Evolutionary conservation across 129 eudicot species (phyloP).

Genomic region (Mikania micrantha): DNA sequence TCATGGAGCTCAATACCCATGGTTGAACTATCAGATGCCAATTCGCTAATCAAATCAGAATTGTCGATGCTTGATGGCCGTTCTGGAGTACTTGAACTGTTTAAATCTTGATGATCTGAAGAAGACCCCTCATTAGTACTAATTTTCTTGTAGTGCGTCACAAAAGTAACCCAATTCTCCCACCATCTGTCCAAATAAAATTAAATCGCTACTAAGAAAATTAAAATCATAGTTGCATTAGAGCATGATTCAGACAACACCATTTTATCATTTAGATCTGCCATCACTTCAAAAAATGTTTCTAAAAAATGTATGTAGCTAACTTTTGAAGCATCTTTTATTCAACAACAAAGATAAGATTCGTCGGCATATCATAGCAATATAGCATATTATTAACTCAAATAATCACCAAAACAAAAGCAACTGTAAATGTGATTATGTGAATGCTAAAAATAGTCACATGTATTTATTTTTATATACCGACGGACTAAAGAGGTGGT

Average conservation of each 20-base stretch:
- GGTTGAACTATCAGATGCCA: slow-evolving; percentile 39
- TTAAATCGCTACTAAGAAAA: slow-evolving; percentile 6
- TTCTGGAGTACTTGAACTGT: slow-evolving; percentile 31
- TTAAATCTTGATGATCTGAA: slow-evolving; percentile 43
- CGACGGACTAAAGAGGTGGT: neutral
- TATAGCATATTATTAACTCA: neutral
- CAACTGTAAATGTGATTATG: neutral
- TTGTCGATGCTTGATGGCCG: slow-evolving; percentile 78
- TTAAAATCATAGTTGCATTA: neutral
- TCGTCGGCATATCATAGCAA: neutral
- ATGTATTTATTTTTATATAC: neutral
- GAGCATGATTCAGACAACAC: neutral
- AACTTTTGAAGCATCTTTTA: slow-evolving; percentile 1
- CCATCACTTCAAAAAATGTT: neutral
- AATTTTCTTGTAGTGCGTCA: slow-evolving; percentile 38
- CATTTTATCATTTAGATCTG: neutral
- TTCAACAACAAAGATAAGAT: neutral
- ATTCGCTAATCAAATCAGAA: slow-evolving; percentile 60
- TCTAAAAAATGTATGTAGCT: neutral
- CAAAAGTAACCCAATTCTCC: slow-evolving; percentile 80
- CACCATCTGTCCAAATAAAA: slow-evolving; percentile 66
- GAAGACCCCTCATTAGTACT: slow-evolving; percentile 54
- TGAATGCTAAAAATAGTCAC: neutral
- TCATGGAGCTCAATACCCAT: slow-evolving; percentile 77
- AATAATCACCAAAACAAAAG: neutral